Conservation (phyloP, 2,329 filamentous ascomycete genomes). For the Apiospora sp. region DNA sequence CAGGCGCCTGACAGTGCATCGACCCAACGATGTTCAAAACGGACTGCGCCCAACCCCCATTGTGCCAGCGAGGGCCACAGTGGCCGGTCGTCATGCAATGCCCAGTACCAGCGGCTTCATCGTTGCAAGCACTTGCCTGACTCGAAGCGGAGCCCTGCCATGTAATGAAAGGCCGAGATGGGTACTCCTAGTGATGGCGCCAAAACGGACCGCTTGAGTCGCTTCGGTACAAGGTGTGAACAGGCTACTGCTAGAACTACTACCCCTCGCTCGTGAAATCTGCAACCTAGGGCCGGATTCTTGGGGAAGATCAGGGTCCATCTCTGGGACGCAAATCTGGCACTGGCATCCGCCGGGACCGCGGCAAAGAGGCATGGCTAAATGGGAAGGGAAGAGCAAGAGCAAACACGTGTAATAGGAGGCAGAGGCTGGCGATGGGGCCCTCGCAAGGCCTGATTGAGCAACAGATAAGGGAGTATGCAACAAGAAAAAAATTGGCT, state of each 20-base stretch:
- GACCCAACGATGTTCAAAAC: constrained; percentile 23
- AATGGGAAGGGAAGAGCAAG: constrained; percentile 25
- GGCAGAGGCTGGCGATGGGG: constrained; percentile 5
- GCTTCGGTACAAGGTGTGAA: constrained; percentile 29
- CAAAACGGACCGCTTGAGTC: constrained; percentile 31
- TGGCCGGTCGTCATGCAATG: constrained; percentile 20
- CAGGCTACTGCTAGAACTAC: constrained; percentile 30
- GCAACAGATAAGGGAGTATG: constrained; percentile 5
- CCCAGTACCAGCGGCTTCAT: constrained; percentile 21
- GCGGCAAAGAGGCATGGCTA: constrained; percentile 26
- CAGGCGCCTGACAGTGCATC: constrained; percentile 14
- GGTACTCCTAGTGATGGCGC: constrained; percentile 26
- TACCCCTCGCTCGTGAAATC: constrained; percentile 31
- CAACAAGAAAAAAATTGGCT: neutral
- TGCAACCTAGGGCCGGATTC: constrained; percentile 31
- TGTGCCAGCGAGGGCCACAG: constrained; percentile 3
- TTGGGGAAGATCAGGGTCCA: constrained; percentile 29
- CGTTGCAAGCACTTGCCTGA: constrained; percentile 30
- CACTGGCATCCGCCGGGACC: constrained; percentile 24
- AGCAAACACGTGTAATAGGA: constrained; percentile 16
- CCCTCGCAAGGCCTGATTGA: neutral
- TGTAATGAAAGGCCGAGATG: constrained; percentile 28
- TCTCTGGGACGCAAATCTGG: constrained; percentile 18
- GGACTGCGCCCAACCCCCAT: constrained; percentile 17
- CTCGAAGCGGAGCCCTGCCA: constrained; percentile 29